Conservation (phyloP, 441 rosid genomes). For the Gossypium lobatum region DNA sequence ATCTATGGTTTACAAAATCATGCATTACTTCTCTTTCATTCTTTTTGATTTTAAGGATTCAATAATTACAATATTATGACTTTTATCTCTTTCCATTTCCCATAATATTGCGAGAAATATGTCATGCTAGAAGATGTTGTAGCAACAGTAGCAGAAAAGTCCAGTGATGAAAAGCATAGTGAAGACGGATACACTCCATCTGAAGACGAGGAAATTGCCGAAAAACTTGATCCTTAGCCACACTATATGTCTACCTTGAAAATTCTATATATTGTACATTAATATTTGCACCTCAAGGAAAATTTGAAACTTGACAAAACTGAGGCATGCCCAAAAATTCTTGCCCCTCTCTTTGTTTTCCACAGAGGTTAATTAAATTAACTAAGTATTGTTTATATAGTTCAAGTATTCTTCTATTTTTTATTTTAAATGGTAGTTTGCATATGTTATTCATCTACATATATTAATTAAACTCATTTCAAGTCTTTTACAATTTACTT, state of each 20-base stretch:
- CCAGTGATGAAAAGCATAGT: conserved; percentile 30
- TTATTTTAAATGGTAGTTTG: no score
- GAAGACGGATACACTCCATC: conserved; percentile 67
- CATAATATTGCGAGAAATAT: conserved; percentile 73
- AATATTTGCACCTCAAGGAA: conserved; percentile 27
- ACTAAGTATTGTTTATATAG: no score
- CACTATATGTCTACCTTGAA: not conserved
- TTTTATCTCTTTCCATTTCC: not conserved
- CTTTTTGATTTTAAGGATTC: not conserved
- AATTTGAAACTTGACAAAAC: conserved; percentile 12
- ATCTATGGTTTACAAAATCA: not conserved
- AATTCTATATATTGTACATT: conserved; percentile 31
- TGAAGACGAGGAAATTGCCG: conserved; percentile 65
- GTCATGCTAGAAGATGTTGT: conserved; percentile 64
- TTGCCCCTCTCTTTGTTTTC: not conserved
- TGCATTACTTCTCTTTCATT: not conserved
- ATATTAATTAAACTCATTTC: no score
- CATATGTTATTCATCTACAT: not conserved
- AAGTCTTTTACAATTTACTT: no score
- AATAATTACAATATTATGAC: not conserved
- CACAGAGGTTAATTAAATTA: no score
- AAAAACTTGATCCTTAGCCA: conserved; percentile 62
- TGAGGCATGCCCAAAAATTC: no score
- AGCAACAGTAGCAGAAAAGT: no score
- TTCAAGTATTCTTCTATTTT: not conserved